These are phyloP conservation scores for Tolypocladium sp. DNA, from an alignment of 2,329 filamentous ascomycete species.

Conservation along the genomic window DNA sequence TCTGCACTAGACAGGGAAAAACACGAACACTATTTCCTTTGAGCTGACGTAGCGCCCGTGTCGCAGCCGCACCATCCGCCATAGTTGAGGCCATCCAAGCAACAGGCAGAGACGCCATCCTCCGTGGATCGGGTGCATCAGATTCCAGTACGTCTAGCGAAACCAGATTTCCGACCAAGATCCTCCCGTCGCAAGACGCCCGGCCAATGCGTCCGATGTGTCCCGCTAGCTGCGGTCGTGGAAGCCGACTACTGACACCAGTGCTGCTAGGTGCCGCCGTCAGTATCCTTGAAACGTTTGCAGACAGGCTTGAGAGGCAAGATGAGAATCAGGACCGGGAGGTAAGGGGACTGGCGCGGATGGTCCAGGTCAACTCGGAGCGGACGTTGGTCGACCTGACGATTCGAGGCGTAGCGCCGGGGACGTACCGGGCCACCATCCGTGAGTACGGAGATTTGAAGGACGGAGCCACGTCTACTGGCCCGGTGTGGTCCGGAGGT, in stretches of 20 bases:
- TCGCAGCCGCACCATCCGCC: constrained; percentile 67
- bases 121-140: constrained; percentile 77
- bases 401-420: constrained; percentile 70
- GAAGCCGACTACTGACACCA: neutral
- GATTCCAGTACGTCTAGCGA: constrained; percentile 54
- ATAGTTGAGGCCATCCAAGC: constrained; percentile 84
- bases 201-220: neutral
- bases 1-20: neutral
- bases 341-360: constrained; percentile 79
- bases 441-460: constrained; percentile 83
- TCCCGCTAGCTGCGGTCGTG: neutral
- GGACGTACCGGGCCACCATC: constrained; percentile 75
- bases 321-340: constrained; percentile 35
- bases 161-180: neutral
- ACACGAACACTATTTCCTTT: neutral
- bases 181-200: neutral
- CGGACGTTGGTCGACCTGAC: constrained; percentile 83
- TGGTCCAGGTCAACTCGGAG: constrained; percentile 79
- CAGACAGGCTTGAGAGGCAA: constrained; percentile 43
- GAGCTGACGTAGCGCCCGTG: neutral
- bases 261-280: constrained; percentile 61
- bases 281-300: constrained; percentile 85
- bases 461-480: constrained; percentile 71
- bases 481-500: constrained; percentile 65
- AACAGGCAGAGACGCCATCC: constrained; percentile 87